Conservation (phyloP, 2,329 filamentous ascomycete genomes). For the Sporothrix dimorphospora region DNA sequence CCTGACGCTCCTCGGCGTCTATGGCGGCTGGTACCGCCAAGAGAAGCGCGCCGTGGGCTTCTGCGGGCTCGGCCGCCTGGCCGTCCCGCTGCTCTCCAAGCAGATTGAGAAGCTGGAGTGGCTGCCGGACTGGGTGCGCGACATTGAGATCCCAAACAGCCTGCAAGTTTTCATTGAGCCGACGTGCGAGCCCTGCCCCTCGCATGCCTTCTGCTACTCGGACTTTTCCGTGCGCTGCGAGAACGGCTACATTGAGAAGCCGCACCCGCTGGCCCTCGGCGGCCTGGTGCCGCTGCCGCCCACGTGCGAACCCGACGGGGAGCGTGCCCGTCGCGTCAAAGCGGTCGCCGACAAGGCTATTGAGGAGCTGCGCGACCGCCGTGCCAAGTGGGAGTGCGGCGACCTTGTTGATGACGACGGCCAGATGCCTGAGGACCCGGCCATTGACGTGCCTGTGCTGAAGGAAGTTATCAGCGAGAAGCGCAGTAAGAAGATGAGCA, state of each 20-base stretch:
- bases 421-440: conserved; percentile 59
- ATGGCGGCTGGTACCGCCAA: conserved; percentile 83
- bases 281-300: conserved; percentile 84
- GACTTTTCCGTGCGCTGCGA: conserved; percentile 81
- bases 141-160: conserved; percentile 69
- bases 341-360: conserved; percentile 85
- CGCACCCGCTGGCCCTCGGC: conserved; percentile 79
- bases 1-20: conserved; percentile 69
- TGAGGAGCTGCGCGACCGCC: conserved; percentile 80
- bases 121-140: conserved; percentile 53
- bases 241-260: conserved; percentile 80
- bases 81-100: conserved; percentile 48
- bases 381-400: conserved; percentile 90
- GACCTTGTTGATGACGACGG: conserved; percentile 67
- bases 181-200: conserved; percentile 85
- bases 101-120: conserved; percentile 51
- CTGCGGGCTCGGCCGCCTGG: conserved; percentile 78
- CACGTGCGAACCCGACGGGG: conserved; percentile 91
- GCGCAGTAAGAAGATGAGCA: conserved; percentile 79
- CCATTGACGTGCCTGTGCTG: conserved; percentile 69
- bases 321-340: conserved; percentile 85
- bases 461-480: conserved; percentile 76
- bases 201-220: conserved; percentile 84
- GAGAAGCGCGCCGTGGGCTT: conserved; percentile 97
- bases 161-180: conserved; percentile 71